Evolutionary conservation across 108 stramenopile species (phyloP).

Genomic region (Nitzschia putrida): DNA sequence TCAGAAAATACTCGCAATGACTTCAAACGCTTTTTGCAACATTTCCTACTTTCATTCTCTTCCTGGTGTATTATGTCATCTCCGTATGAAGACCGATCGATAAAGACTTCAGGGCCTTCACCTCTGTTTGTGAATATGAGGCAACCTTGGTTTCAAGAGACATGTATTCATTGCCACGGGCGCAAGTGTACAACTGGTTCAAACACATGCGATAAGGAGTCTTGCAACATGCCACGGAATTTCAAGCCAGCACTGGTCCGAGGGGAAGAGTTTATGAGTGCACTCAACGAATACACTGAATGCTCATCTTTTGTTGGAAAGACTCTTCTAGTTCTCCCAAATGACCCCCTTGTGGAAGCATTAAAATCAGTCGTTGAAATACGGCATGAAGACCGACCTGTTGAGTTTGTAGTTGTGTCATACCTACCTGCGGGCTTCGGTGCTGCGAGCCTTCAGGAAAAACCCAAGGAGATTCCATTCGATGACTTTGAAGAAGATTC

Average conservation of each 20-base stretch:
- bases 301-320: slow-evolving; percentile 47
- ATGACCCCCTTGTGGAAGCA: slow-evolving; percentile 36
- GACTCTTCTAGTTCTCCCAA: slow-evolving; percentile 36
- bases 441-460: not conserved
- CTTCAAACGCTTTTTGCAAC: slow-evolving; percentile 11
- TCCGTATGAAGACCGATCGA: not conserved
- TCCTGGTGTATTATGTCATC: slow-evolving; percentile 33
- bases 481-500: slow-evolving; percentile 6
- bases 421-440: slow-evolving; percentile 34
- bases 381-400: slow-evolving; percentile 16
- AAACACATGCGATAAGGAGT: slow-evolving; percentile 10
- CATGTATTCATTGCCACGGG: slow-evolving; percentile 27
- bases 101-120: slow-evolving; percentile 20
- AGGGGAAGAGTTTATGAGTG: not conserved
- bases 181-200: slow-evolving; percentile 3
- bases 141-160: slow-evolving; percentile 23
- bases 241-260: too few relatives aligned
- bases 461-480: slow-evolving; percentile 6
- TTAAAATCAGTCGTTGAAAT: slow-evolving; percentile 10
- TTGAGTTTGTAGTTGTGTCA: slow-evolving; percentile 42
- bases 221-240: not conserved
- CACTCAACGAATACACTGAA: slow-evolving; percentile 22
- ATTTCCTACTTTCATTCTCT: slow-evolving; percentile 34
- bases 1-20: too few relatives aligned
- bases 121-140: slow-evolving; percentile 9